These are phyloP conservation scores for Ascochyta clinopodiicola DNA, from an alignment of 2,329 filamentous ascomycete genomes.

Conservation along the genomic window DNA sequence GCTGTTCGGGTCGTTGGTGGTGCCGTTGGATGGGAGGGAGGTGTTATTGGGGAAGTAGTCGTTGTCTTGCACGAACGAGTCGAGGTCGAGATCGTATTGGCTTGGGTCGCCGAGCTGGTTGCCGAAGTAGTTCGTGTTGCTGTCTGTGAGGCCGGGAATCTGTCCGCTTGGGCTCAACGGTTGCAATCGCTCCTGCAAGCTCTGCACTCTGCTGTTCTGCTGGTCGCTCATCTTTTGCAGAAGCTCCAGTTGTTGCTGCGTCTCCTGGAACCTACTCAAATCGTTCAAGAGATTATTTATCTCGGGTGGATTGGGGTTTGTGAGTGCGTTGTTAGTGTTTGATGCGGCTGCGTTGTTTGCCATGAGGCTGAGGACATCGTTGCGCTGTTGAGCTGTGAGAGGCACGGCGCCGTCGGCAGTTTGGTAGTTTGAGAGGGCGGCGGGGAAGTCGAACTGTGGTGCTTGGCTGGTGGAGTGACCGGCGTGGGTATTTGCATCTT, in stretches of 20 bases:
- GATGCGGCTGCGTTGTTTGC: conserved; percentile 53
- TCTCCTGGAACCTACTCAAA: conserved; percentile 70
- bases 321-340: conserved; percentile 62
- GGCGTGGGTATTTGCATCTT: conserved; percentile 51
- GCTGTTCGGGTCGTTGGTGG: conserved; percentile 2
- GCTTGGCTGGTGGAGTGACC: conserved; percentile 37
- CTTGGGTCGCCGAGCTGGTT: conserved; percentile 48
- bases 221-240: conserved; percentile 80
- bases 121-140: conserved; percentile 41
- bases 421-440: conserved; percentile 56
- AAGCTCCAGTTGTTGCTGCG: conserved; percentile 77
- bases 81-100: conserved; percentile 59
- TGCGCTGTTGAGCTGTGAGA: conserved; percentile 56
- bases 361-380: conserved; percentile 57
- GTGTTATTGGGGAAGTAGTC: conserved; percentile 57
- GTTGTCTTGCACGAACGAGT: conserved; percentile 63
- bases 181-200: conserved; percentile 75
- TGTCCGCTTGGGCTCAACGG: conserved; percentile 81
- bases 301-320: conserved; percentile 61
- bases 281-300: conserved; percentile 65
- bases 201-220: conserved; percentile 77
- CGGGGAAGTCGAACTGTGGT: conserved; percentile 54
- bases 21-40: background rate
- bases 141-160: conserved; percentile 69
- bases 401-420: conserved; percentile 54